A percentile compares a stretch with the other conserved stretches of the same genome.
Conservation (phyloP, 1,139 yeast genomes). For the Pichia sp. region DNA sequence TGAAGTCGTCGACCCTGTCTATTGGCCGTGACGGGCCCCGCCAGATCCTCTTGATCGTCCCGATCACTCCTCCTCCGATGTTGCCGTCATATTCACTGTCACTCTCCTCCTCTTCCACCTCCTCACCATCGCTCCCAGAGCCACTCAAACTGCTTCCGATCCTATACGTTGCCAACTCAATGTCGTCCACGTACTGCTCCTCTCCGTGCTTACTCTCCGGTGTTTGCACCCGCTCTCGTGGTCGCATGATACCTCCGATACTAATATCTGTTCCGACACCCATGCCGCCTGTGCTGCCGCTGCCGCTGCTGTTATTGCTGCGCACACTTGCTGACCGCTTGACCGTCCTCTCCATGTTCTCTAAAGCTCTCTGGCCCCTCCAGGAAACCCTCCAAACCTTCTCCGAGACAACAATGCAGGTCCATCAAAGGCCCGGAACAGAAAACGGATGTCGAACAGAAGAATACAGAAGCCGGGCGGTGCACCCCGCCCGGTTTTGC, state of each 20-base stretch:
- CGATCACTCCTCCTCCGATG: background rate
- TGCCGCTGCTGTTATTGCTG: background rate
- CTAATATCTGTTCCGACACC: background rate
- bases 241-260: background rate
- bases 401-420: background rate
- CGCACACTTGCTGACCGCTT: background rate
- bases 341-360: background rate
- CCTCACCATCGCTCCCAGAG: background rate
- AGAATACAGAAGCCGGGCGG: too few relatives aligned
- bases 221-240: background rate
- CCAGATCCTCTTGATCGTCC: background rate
- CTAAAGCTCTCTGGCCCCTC: background rate
- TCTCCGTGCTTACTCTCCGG: constrained; percentile 1
- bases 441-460: too few relatives aligned
- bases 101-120: background rate
- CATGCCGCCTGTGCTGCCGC: too few relatives aligned
- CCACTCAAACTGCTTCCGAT: background rate
- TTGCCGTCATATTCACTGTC: background rate
- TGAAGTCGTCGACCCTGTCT: constrained; percentile 6
- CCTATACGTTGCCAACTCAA: background rate
- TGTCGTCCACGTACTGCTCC: background rate
- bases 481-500: background rate
- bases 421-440: too few relatives aligned
- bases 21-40: constrained; percentile 10
- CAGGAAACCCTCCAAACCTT: background rate